Percentiles rank a stretch among this genome's conserved stretches.
Evolutionary conservation across 805 yeast species (phyloP).

Genomic region (Wickerhamiella siamensis): DNA sequence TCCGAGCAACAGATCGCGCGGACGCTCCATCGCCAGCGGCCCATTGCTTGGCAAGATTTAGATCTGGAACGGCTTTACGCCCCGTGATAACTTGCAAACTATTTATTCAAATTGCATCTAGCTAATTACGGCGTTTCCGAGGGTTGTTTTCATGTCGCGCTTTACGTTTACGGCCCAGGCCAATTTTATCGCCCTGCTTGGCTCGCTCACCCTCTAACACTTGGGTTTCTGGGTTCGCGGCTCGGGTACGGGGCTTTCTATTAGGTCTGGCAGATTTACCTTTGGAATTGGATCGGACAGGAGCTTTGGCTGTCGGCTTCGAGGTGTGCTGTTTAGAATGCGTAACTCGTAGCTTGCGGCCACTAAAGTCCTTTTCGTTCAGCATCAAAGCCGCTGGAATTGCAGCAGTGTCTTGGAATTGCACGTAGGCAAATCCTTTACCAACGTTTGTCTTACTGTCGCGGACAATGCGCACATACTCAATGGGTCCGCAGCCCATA

Average conservation of each 20-base stretch:
- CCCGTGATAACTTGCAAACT: too few species aligned
- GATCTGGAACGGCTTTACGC: conserved; percentile 3
- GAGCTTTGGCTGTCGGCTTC: background rate
- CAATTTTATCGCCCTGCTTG: conserved; percentile 11
- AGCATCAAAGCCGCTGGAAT: conserved; percentile 72
- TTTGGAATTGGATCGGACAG: background rate
- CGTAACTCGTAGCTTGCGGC: conserved; percentile 59
- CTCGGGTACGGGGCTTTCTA: background rate
- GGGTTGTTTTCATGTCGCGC: conserved; percentile 11
- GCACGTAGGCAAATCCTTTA: conserved; percentile 94
- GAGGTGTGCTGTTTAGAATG: conserved; percentile 36
- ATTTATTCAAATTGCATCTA: too few species aligned
- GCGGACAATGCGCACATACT: conserved; percentile 78
- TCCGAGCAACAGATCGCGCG: conserved; percentile 15
- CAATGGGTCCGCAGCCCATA: conserved; percentile 52
- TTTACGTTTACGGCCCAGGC: conserved; percentile 13
- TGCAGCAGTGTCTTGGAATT: conserved; percentile 49
- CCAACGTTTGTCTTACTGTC: conserved; percentile 91
- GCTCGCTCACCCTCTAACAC: conserved; percentile 24
- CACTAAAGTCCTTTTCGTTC: conserved; percentile 46
- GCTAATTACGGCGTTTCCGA: too few species aligned
- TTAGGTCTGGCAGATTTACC: background rate
- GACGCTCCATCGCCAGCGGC: background rate
- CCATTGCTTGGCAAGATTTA: conserved; percentile 17
- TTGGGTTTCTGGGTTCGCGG: background rate